Base-by-base conservation (phyloP, 306 rosid genomes). In the Rubus parviflorus region DNA sequence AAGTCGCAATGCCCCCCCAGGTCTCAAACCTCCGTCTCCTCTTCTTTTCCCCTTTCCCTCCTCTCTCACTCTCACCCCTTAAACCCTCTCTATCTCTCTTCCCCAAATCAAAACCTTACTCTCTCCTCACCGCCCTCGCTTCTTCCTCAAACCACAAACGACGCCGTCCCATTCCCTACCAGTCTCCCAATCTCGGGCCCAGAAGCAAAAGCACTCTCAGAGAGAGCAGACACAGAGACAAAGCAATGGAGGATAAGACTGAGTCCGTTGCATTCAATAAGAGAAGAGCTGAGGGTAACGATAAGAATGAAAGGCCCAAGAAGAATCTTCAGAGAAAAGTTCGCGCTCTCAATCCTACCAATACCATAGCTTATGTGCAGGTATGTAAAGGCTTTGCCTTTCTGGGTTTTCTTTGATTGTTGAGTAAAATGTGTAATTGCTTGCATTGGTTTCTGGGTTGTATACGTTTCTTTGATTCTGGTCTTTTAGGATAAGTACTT, bases 271-370 rank as follows among this genome's bases (percentile, higher is more conserved):
- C 80, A 4, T 91, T 88, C 88, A 93, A 93, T 80, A 93, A 85
- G 90, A 79, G 89, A 76, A 88, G 97, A 46, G 97, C 97, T 0
- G 93, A 93, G 70, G 98, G 97, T 5, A 68, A 80, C 77, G 98
- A 89, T 47, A 85, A 81, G 76, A 42, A 0, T 9, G 93, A 89
- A 49, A 60, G 60, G 7, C 74, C 90, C 37, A 86, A 73, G 81
- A 92, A 85, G 86, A 74, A 66, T 57, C 92, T 88, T 2, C 93
- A 86, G 65, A 79, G 85, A 76, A 91, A 86, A 86, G 76, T 37
- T 30, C 89, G 95, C 72, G 83, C 76, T 78, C 92, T 93, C 48
- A 93, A 93, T 74, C 95, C 97, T 1, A 60, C 79, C 46, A 93
- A 91, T 61, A 89, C 98, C 63, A 88, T 88, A 9, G 77, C 97